Base-by-base conservation (phyloP, 169 alveolate genomes). In the Plasmodium chabaudi region DNA sequence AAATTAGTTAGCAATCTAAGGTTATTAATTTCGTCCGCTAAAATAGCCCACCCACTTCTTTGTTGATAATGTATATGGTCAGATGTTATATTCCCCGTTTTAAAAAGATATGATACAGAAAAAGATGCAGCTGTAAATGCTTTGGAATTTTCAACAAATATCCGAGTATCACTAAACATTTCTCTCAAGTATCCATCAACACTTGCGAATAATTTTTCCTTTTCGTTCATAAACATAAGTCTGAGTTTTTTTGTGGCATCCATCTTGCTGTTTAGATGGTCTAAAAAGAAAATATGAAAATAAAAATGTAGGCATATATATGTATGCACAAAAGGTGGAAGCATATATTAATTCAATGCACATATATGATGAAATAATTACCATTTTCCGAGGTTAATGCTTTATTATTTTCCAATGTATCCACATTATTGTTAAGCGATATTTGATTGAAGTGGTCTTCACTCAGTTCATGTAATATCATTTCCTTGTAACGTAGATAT, bases 11-110 rank as follows among this genome's bases (percentile, higher is more conserved):
- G 88, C 94, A 97, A 98, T 82, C 99, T 97, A 89, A 97, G 96
- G 87, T 96, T 96, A 89, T 99, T 98, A 87, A 99, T 93, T 94
- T 99, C 97, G 92, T 99, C 99, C 2, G 99, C 99, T 2, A 97
- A 98, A 19, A 98, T 96, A 17, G 99, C 97, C 95, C 98, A 98
- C 9, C 99, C 99, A n/a, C 98, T 94, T 67, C 96, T 97, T 93
- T 99, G 97, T 93, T 94, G 95, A 71, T 95, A 94, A 49, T 25
- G 70, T 68, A 71, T 19, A 57, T 71, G 27, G n/a, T 86, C 87
- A 44, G 91, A 68, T 5, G 73, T 1, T 12, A 86, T 69, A 70
- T 59, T 69, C 27, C 91, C 91, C 9, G 91, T 86, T 39, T 86
- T 86, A 25, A 86, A 86, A 47, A 86, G 71, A 60, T 23, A 86